Evolutionary conservation across 2,329 filamentous ascomycete species (phyloP), one percentile per base, ranked within the genome.

Genomic region (Claviceps sp.): DNA sequence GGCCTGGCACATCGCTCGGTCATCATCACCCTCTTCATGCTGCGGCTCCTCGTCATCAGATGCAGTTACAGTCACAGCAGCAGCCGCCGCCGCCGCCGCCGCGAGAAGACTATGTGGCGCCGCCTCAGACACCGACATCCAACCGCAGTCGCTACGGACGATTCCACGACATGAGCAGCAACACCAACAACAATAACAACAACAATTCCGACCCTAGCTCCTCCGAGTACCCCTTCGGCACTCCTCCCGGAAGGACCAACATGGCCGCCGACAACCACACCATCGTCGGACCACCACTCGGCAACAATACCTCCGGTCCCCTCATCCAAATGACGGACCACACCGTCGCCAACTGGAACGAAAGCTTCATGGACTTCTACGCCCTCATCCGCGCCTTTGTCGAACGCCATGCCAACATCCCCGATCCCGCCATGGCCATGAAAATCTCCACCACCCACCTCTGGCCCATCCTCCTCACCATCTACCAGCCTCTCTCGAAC

Each of bases 361-460:
- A 64, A 36, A 60, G 65, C 43, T 61, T 69, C 54, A 64, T 64
- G 57, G 64, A 68, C 11, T 62, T 70, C 38, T 70, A 70, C 53
- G 56, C 58, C 34, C 49, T 59, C 17, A 68, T 69, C 45, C 66
- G 66, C 37, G 53, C 51, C 50, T 70, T 69, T 53, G 67, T 69
- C 45, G 64, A 66, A 53, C 57, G 56, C 5, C 61, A 67, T 44
- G 66, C 67, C 43, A 60, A 60, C 52, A 56, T 62, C 16, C 62
- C 67, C 3, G 62, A 63, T 23, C 55, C 57, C n/a, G 57, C 62
- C 36, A 58, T 57, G 36, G 57, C 58, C n/a, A 54, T 56, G 26
- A 62, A 64, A 20, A 52, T 67, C 42, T 58, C 59, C 47, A 51
- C 56, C 46, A 63, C 61, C n/a, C 57, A 58, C 4, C 58, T 69